Evolutionary conservation across 1,284 basidiomycete genomes (phyloP), one percentile per base, ranked within the genome.

Genomic region (Ceratobasidium sp.): DNA sequence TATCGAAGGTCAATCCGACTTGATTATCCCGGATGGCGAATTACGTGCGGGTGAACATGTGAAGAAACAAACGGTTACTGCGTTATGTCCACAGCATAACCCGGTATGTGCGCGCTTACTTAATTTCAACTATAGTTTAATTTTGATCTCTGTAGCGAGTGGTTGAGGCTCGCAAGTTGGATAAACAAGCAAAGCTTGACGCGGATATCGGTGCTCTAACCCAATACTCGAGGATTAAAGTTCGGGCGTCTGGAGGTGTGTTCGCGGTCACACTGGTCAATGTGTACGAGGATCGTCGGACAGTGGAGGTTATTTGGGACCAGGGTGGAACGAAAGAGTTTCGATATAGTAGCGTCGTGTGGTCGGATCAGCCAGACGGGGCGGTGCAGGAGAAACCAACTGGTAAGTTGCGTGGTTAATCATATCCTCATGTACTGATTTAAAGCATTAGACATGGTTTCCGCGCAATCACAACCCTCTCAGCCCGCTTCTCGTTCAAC

Each of bases 231-330:
- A 89, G 91, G 20, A 92, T 97, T 87, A 94, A 95, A 84, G 88
- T 97, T 80, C 92, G 93, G 68, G 90, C 92, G 61, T 91, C 89
- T 80, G 88, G 93, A 13, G 94, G 94, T 3, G 91, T 92, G 15
- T 95, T 93, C 82, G 94, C 96, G 83, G 94, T 95, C 2, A 91
- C 91, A 10, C 86, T 95, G 54, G 82, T 94, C 13, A 87, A 90
- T 67, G 90, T 94, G 23, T 85, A 93, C 54, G 92, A 93, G 79
- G 91, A 91, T 78, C 88, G 87, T 1, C 86, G 89, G 69, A 90
- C 90, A 12, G 90, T 96, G 0, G 91, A 93, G 81, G 94, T 96
- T n/a, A 83, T 93, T 1, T 94, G 93, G 92, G 93, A 94, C 81
- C 87, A 90, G 44, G 88, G 10, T 3, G 56, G 89, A 52, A 91